Evolutionary conservation across 768 basidiomycete species (phyloP).

Genomic region (Tricholoma saponaceum): DNA sequence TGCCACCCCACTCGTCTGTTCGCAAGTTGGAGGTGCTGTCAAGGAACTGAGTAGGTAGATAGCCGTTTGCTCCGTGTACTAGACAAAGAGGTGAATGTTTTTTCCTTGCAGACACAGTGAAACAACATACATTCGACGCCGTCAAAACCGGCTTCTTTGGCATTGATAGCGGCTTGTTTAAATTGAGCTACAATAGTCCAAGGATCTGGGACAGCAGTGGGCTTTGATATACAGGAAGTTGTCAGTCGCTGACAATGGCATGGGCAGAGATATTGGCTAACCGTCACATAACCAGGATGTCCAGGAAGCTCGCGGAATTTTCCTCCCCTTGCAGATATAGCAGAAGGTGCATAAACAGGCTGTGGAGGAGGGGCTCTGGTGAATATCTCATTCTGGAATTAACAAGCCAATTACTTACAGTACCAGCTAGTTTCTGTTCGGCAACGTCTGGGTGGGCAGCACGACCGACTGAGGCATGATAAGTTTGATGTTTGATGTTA

Average conservation of each 20-base stretch:
- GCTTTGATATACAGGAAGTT: constrained; percentile 17
- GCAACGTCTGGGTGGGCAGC: constrained; percentile 33
- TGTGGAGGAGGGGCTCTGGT: constrained; percentile 12
- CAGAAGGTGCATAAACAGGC: constrained; percentile 44
- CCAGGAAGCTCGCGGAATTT: constrained; percentile 37
- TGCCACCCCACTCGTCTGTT: constrained; percentile 59
- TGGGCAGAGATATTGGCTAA: constrained; percentile 14
- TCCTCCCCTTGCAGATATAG: constrained; percentile 37
- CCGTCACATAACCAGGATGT: constrained; percentile 34
- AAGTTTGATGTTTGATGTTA: not conserved
- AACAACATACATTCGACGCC: constrained; percentile 42
- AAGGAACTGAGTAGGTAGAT: constrained; percentile 47
- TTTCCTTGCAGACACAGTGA: not conserved
- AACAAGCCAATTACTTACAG: constrained; percentile 15
- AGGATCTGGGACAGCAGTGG: constrained; percentile 41
- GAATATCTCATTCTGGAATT: not conserved
- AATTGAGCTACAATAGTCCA: constrained; percentile 31
- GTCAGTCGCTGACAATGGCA: no score
- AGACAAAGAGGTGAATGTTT: not conserved
- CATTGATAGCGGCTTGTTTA: constrained; percentile 42
- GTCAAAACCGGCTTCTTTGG: constrained; percentile 53
- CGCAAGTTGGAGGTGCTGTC: constrained; percentile 45
- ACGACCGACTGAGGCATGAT: constrained; percentile 25
- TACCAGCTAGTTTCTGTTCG: constrained; percentile 33
- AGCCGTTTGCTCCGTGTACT: constrained; percentile 44